A percentile compares a stretch with the other conserved stretches of the same genome.
Conservation (phyloP, 371 early-diverging fungal species). For the Homolaphlyctis polyrhiza region DNA sequence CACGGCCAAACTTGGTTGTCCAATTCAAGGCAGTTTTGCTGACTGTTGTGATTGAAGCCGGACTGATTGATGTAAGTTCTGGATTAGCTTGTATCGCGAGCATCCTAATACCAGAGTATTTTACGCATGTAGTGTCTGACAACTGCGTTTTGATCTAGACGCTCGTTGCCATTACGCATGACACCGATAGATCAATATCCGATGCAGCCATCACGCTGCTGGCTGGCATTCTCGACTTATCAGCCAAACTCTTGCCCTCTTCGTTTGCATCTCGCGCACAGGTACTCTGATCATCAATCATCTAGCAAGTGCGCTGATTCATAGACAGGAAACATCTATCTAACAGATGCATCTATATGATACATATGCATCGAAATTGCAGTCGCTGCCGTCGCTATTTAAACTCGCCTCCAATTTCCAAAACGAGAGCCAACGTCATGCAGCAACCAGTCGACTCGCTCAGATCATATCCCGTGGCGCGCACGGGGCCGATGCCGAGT, state of each 20-base stretch:
- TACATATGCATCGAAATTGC: slow-evolving; percentile 1
- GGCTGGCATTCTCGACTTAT: slow-evolving; percentile 71
- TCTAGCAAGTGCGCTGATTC: too few species aligned
- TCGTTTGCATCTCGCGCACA: slow-evolving; percentile 56
- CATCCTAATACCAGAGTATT: too few species aligned
- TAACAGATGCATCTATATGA: too few species aligned
- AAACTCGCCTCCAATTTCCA: slow-evolving; percentile 70
- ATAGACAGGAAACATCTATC: too few species aligned
- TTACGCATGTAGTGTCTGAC: too few species aligned
- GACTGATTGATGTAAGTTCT: slow-evolving; percentile 63
- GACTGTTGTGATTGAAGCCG: slow-evolving; percentile 71
- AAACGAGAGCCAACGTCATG: slow-evolving; percentile 68
- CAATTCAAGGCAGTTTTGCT: slow-evolving; percentile 57
- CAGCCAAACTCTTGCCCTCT: slow-evolving; percentile 60
- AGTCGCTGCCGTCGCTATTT: slow-evolving; percentile 71
- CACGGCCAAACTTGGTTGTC: slow-evolving; percentile 51
- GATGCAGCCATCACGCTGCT: slow-evolving; percentile 60
- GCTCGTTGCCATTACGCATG: slow-evolving; percentile 48
- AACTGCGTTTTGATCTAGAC: slow-evolving; percentile 18
- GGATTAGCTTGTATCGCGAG: too few species aligned
- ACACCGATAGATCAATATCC: slow-evolving; percentile 42
- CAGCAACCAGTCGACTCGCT: slow-evolving; percentile 65
- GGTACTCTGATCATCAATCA: too few species aligned
- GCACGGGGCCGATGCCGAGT: too few species aligned
- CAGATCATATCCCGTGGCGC: too few species aligned